Base-by-base conservation (phyloP, 192 early-diverging fungal species). In the Backusella morwellensis region DNA sequence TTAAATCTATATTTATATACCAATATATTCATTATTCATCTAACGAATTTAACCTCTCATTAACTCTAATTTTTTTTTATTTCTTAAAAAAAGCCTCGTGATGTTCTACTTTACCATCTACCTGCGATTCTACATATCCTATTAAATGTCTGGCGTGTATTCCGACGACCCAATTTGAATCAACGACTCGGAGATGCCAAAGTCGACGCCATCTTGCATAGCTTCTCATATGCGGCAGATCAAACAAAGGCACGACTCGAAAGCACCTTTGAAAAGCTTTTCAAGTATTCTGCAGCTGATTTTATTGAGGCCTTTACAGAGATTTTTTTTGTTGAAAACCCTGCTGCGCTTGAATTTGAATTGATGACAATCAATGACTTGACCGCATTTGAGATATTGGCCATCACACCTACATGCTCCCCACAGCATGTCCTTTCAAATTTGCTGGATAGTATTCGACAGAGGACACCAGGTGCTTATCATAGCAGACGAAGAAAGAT, bases 301-400 rank as follows among this genome's bases (percentile, higher is more conserved):
- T 79, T 91, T 5, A 78, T 92, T 14, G 92, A 93, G 74, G 85
- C 86, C 0, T 84, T 90, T 70, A 82, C 90, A 14, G 93, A 93
- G 47, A 81, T 93, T 15, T 93, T 90, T 81, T 88, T 90, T 72
- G 82, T 88, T 1, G 89, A 88, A 23, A 89, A 90, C 69, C 86
- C 87, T 11, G 68, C 42, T 44, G 81, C 75, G 3, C 52, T 86
- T 47, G 88, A 89, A 74, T 73, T 80, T 54, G 86, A 87, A 44
- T 44, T 35, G 29, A 47, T 5, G 71, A 67, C 11, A 56, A 73
- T 36, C 71, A 38, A 50, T 71, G 32, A 80, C 38, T 38, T 76
- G 35, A 38, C 66, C 68, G 67, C 78, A 63, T 56, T 85, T 74
- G 80, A 87, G 44, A 56, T 85, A 7, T 36, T 86, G 29, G 67